Percentiles rank a stretch among this genome's conserved stretches.
phyloP scores from a whole-genome alignment of 805 yeast species.

The Lipomyces starkeyi region DNA sequence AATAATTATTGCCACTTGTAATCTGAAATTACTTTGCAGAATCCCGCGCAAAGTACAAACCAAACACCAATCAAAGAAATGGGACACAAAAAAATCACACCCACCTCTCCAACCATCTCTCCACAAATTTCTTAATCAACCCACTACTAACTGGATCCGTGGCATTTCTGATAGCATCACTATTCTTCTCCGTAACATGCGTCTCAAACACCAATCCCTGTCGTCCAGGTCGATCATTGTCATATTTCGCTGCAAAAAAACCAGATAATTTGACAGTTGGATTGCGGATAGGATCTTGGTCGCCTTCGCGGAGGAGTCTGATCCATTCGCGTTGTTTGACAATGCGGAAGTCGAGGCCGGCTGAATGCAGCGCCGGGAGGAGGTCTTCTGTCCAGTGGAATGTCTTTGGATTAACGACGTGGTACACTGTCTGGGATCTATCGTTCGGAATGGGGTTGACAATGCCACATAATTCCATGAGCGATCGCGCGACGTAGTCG shows the following conservation, averaged over 20 bases:
- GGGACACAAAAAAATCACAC: not conserved
- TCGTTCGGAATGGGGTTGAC: conserved; percentile 10
- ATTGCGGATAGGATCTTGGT: conserved; percentile 29
- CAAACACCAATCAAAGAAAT: no score
- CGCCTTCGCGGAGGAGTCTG: conserved; percentile 8
- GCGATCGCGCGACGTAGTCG: conserved; percentile 28
- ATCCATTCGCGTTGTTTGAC: conserved; percentile 28
- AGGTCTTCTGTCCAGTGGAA: conserved; percentile 31
- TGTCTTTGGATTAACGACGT: conserved; percentile 21
- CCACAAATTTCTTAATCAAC: conserved; percentile 22
- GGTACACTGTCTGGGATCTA: conserved; percentile 18
- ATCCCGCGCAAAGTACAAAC: no score
- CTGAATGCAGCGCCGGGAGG: conserved; percentile 19
- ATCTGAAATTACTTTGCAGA: no score
- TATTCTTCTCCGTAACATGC: conserved; percentile 1
- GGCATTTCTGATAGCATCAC: conserved; percentile 14
- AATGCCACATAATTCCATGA: conserved; percentile 21
- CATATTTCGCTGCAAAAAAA: conserved; percentile 25
- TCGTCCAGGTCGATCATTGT: conserved; percentile 27
- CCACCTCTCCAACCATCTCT: conserved; percentile 21
- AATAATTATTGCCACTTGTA: no score
- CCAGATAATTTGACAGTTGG: conserved; percentile 28
- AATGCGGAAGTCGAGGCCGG: conserved; percentile 20
- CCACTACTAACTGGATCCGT: conserved; percentile 21
- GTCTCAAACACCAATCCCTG: conserved; percentile 23